These are phyloP conservation scores for Zymoseptoria brevis DNA, from an alignment of 2,329 filamentous ascomycete species.

Conservation along the genomic window DNA sequence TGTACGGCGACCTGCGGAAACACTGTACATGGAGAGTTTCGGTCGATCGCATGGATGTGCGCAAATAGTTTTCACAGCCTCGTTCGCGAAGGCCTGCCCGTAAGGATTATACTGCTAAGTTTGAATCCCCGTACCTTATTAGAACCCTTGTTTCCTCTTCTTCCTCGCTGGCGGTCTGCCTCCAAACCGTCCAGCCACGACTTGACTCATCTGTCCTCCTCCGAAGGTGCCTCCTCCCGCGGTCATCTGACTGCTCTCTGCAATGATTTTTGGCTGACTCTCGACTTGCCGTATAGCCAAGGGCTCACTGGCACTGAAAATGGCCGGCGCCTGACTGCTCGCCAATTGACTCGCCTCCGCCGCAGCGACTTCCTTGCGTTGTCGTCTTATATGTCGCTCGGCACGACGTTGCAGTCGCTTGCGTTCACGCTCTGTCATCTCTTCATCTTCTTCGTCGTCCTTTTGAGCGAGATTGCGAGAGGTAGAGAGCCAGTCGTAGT, in stretches of 20 bases:
- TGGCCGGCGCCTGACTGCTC: conserved; percentile 25
- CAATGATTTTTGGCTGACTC: conserved; percentile 6
- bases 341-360: conserved; percentile 19
- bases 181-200: conserved; percentile 27
- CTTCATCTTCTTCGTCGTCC: conserved; percentile 28
- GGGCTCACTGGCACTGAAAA: conserved; percentile 26
- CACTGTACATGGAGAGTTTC: neutral
- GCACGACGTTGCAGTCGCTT: conserved; percentile 32
- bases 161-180: conserved; percentile 35
- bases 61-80: neutral
- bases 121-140: conserved; percentile 3
- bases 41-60: neutral
- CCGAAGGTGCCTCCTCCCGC: conserved; percentile 2
- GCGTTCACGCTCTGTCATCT: conserved; percentile 31
- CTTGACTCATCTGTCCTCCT: conserved; percentile 25
- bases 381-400: conserved; percentile 34
- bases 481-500: conserved; percentile 35
- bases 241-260: conserved; percentile 19
- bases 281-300: conserved; percentile 1
- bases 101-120: neutral
- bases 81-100: neutral
- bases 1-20: neutral
- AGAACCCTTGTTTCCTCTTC: conserved; percentile 35
- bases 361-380: conserved; percentile 32
- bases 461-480: conserved; percentile 22